Percentiles rank a stretch among this genome's conserved stretches.
Evolutionary conservation across 2,329 filamentous ascomycete species (phyloP).

Genomic region (Onygena corvina): DNA sequence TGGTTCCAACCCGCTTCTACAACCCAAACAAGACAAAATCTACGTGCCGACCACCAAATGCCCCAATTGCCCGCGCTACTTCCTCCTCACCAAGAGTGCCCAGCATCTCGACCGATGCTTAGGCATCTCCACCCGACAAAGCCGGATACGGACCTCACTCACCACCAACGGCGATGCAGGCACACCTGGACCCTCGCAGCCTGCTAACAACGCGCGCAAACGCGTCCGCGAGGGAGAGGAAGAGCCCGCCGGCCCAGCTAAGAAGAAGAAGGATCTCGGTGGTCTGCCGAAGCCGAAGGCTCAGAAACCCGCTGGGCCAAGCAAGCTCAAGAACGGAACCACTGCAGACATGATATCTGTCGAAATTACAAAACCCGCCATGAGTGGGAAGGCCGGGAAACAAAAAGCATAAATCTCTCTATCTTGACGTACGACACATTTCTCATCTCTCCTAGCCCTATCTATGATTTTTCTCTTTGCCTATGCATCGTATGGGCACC

Average conservation of each 20-base stretch:
- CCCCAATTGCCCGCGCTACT: constrained; percentile 49
- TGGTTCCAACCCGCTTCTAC: constrained; percentile 21
- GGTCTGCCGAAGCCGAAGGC: constrained; percentile 23
- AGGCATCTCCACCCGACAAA: constrained; percentile 43
- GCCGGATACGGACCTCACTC: constrained; percentile 33
- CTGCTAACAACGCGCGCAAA: constrained; percentile 16
- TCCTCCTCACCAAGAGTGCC: constrained; percentile 49
- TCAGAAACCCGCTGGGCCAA: constrained; percentile 28
- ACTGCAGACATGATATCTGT: constrained; percentile 23
- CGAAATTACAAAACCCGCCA: background rate
- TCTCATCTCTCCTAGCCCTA: background rate
- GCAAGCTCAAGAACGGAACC: constrained; percentile 34
- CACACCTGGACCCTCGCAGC: constrained; percentile 17
- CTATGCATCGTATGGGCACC: no score
- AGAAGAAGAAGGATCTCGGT: constrained; percentile 12
- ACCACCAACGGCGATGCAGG: constrained; percentile 32
- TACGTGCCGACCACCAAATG: constrained; percentile 39
- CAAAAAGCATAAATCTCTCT: constrained; percentile 5
- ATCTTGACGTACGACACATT: background rate
- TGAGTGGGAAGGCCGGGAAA: constrained; percentile 6
- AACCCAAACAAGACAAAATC: constrained; percentile 22
- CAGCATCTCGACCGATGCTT: constrained; percentile 52
- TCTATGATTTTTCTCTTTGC: no score
- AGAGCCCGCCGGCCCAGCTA: constrained; percentile 7
- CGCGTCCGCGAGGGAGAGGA: constrained; percentile 17